Conservation (phyloP, 192 early-diverging fungal genomes). For the Fimicolochytrium jonesii region DNA sequence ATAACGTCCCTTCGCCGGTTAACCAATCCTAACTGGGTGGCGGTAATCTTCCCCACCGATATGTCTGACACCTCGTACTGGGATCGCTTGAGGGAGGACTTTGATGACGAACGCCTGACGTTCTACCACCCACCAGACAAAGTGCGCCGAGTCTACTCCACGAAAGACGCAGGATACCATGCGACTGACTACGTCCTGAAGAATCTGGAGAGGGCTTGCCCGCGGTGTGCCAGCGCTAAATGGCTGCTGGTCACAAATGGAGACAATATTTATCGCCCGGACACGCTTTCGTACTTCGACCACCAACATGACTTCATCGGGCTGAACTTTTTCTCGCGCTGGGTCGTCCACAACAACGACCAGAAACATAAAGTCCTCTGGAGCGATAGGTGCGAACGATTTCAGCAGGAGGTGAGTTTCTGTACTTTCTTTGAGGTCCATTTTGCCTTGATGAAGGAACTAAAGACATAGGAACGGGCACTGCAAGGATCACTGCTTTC, state of each 20-base stretch:
- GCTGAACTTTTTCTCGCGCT: background rate
- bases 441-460: no score
- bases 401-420: no score
- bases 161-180: background rate
- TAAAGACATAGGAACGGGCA: no score
- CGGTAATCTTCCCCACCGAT: background rate
- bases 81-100: background rate
- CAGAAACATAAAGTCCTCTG: no score
- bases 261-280: background rate
- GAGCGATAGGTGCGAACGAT: no score
- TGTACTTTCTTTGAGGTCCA: no score
- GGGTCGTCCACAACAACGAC: background rate
- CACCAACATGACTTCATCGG: background rate
- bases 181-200: background rate
- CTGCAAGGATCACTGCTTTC: no score
- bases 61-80: background rate
- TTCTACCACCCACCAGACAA: background rate
- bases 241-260: background rate
- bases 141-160: background rate
- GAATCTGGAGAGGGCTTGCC: background rate
- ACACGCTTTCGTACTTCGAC: background rate
- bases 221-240: background rate
- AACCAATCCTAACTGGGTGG: background rate
- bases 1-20: background rate
- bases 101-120: background rate